Evolutionary conservation across 1,139 yeast species (phyloP).

Genomic region (Torulaspora globosa): DNA sequence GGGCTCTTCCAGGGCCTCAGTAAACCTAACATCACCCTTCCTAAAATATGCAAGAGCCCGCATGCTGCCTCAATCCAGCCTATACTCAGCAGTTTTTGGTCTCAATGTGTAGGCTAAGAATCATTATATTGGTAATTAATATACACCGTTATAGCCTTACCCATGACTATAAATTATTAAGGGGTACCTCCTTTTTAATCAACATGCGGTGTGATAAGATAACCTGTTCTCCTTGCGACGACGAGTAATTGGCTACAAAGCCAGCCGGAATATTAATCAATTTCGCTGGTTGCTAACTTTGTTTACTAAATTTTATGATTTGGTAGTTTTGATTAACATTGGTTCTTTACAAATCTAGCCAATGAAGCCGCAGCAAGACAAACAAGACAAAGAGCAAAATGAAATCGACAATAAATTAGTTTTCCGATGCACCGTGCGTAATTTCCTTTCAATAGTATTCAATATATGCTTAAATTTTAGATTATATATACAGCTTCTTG

Average conservation of each 20-base stretch:
- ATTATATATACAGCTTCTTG: slow-evolving; percentile 2
- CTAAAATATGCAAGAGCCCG: slow-evolving; percentile 55
- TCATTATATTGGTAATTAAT: no score
- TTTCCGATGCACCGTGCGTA: background rate
- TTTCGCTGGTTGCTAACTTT: no score
- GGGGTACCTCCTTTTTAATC: background rate
- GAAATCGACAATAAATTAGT: background rate
- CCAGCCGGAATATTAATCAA: no score
- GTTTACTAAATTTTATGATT: no score
- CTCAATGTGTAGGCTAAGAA: no score
- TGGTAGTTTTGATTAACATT: no score
- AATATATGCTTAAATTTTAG: slow-evolving; percentile 4
- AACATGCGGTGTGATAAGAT: no score
- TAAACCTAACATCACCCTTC: slow-evolving; percentile 45
- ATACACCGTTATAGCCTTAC: no score
- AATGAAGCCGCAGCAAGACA: background rate
- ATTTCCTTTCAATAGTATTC: background rate
- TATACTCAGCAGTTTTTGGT: background rate
- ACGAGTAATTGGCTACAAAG: no score
- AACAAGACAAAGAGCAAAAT: background rate
- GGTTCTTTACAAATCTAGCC: no score
- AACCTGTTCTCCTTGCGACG: no score
- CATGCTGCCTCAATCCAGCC: slow-evolving; percentile 36
- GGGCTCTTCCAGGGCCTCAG: slow-evolving; percentile 46
- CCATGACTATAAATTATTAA: background rate